Evolutionary conservation across 108 stramenopile genomes (phyloP).

Genomic region (Nannochloropsis granulata): DNA sequence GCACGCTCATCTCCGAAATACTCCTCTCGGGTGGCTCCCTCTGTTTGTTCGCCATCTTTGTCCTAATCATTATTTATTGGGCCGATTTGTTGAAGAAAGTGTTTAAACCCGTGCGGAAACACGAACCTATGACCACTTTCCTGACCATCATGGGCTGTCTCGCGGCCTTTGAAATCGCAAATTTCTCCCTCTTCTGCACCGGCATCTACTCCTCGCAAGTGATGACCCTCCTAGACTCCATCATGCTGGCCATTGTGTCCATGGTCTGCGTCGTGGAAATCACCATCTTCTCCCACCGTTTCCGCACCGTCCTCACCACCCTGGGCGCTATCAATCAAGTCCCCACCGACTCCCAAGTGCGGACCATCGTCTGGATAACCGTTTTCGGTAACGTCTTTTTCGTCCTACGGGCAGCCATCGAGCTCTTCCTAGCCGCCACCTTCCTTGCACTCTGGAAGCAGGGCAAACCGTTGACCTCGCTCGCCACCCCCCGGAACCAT

Average conservation of each 20-base stretch:
- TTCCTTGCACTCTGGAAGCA: slow-evolving; percentile 58
- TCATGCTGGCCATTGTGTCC: slow-evolving; percentile 59
- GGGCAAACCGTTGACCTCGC: slow-evolving; percentile 45
- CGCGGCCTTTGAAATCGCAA: slow-evolving; percentile 46
- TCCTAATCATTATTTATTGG: slow-evolving; percentile 90
- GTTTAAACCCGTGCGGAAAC: slow-evolving; percentile 50
- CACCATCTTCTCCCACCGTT: slow-evolving; percentile 75
- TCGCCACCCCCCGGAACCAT: neutral
- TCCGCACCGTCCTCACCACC: slow-evolving; percentile 77
- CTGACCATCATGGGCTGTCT: slow-evolving; percentile 50
- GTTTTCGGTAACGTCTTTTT: slow-evolving; percentile 88
- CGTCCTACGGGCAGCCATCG: slow-evolving; percentile 65
- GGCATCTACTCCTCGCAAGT: slow-evolving; percentile 70
- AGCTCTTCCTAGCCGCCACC: slow-evolving; percentile 52
- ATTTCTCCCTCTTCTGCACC: slow-evolving; percentile 57
- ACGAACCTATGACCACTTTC: slow-evolving; percentile 67
- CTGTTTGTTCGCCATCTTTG: slow-evolving; percentile 80
- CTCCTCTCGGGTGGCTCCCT: slow-evolving; percentile 63
- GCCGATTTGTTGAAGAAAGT: slow-evolving; percentile 90
- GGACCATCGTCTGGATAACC: slow-evolving; percentile 82
- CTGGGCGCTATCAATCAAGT: slow-evolving; percentile 89
- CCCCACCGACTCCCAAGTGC: slow-evolving; percentile 77
- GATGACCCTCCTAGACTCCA: slow-evolving; percentile 75
- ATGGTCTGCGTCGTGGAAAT: slow-evolving; percentile 72
- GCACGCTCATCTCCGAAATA: slow-evolving; percentile 57